Evolutionary conservation across 1,139 yeast species (phyloP).

Genomic region (Blastobotrys ciferrii): DNA sequence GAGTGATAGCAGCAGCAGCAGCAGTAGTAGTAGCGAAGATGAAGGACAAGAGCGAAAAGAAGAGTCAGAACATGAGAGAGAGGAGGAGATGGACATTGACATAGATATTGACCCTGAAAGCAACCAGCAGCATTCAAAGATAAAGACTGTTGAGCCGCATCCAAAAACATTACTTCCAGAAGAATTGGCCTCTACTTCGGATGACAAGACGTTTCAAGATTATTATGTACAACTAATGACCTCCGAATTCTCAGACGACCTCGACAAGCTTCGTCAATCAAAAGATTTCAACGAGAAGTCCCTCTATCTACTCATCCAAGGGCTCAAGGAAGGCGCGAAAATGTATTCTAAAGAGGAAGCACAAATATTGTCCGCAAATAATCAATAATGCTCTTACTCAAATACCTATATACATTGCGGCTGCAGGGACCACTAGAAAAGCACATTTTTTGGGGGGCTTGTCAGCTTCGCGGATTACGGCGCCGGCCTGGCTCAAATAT

Average conservation of each 20-base stretch:
- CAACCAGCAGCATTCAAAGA: slow-evolving; percentile 7
- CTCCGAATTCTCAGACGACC: slow-evolving; percentile 39
- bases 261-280: slow-evolving; percentile 37
- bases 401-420: too few relatives aligned
- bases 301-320: slow-evolving; percentile 36
- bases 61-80: slow-evolving; percentile 19
- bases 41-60: slow-evolving; percentile 11
- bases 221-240: slow-evolving; percentile 37
- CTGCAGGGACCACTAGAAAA: too few relatives aligned
- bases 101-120: slow-evolving; percentile 15
- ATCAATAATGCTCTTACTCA: too few relatives aligned
- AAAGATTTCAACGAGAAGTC: slow-evolving; percentile 39
- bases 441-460: too few relatives aligned
- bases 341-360: slow-evolving; percentile 38
- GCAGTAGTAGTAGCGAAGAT: slow-evolving; percentile 9
- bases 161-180: slow-evolving; percentile 21
- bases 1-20: slow-evolving; percentile 18
- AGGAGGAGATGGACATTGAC: slow-evolving; percentile 19
- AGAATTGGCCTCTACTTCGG: slow-evolving; percentile 19
- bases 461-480: too few relatives aligned
- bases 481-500: too few relatives aligned
- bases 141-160: slow-evolving; percentile 14
- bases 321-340: slow-evolving; percentile 40
- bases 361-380: slow-evolving; percentile 19
- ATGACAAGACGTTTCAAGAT: slow-evolving; percentile 32